These are phyloP conservation scores for Bipolaris cookei DNA, from an alignment of 2,329 filamentous ascomycete genomes.

Conservation along the genomic window DNA sequence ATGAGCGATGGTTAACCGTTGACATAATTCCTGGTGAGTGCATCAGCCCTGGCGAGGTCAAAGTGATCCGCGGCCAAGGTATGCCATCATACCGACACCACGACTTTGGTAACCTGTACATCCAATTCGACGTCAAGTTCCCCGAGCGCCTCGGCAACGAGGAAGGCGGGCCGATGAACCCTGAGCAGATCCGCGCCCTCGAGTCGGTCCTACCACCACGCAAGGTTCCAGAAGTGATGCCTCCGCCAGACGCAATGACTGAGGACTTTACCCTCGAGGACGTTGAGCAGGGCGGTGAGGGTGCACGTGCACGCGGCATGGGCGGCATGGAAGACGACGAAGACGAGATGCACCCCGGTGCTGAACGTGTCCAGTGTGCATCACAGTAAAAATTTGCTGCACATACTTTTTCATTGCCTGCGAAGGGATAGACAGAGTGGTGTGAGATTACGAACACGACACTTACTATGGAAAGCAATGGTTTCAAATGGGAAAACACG, in stretches of 20 bases:
- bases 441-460: constrained; percentile 6
- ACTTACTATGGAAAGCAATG: constrained; percentile 3
- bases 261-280: constrained; percentile 89
- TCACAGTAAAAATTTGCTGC: constrained; percentile 70
- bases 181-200: constrained; percentile 76
- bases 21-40: constrained; percentile 94
- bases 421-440: not conserved
- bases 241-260: constrained; percentile 85
- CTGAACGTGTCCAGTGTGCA: constrained; percentile 83
- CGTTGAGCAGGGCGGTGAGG: constrained; percentile 70
- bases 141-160: constrained; percentile 62
- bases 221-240: constrained; percentile 63
- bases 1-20: constrained; percentile 94
- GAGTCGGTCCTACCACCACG: constrained; percentile 84
- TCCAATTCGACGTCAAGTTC: constrained; percentile 98
- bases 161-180: constrained; percentile 57
- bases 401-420: not conserved
- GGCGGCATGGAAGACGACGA: constrained; percentile 71
- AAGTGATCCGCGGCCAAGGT: constrained; percentile 93
- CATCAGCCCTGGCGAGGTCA: constrained; percentile 87
- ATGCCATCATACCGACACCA: constrained; percentile 98
- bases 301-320: constrained; percentile 71
- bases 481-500: not conserved
- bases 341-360: constrained; percentile 64
- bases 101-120: constrained; percentile 93